Base-by-base conservation (phyloP, 2,329 filamentous ascomycete species). In the Metarhizium guizhouense region DNA sequence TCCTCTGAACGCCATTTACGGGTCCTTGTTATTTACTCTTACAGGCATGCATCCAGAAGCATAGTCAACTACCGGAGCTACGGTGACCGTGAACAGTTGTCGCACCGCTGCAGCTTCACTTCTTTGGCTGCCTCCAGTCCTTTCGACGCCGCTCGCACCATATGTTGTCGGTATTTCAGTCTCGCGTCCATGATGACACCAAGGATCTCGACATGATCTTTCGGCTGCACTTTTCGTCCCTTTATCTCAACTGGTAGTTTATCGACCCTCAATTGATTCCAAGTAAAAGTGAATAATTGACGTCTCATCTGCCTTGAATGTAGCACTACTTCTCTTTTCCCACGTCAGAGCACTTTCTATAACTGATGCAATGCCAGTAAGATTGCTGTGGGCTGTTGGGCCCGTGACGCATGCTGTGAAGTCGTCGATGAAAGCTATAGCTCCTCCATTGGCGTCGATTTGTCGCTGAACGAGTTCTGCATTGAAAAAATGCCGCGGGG, bases 401-500 rank as follows among this genome's bases (percentile, higher is more conserved):
- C 64, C 60, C 10, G 50, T 54, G 30, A 63, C 62, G 61, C 52
- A 65, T 11, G 58, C 62, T 11, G 53, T 65, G 43, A 63, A 68
- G 57, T 67, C 60, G 52, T 68, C 60, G 3, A 68, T 54, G 51
- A 66, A 67, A 36, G 60, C 40, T 50, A 68, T 62, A 5, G 63
- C 62, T 56, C 63, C 67, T 56, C 58, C 52, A 10, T 58, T 53
- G 7, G 36, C 47, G 47, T 66, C 57, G 49, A 72, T 70, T 30
- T 57, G 54, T 47, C 57, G 51, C 54, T 72, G 57, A 8, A 73
- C 64, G 13, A 73, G 63, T 55, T 72, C 65, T 54, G 66, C 65
- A 53, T 73, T 73, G 60, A 69, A 71, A 61, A 70, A 63, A 63
- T n/a, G 62, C 45, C 14, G 58, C 49, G n/a, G 57, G 57, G 11